Evolutionary conservation across 2,329 filamentous ascomycete species (phyloP), one percentile per base, ranked within the genome.

Genomic region (Aureobasidium sp.): DNA sequence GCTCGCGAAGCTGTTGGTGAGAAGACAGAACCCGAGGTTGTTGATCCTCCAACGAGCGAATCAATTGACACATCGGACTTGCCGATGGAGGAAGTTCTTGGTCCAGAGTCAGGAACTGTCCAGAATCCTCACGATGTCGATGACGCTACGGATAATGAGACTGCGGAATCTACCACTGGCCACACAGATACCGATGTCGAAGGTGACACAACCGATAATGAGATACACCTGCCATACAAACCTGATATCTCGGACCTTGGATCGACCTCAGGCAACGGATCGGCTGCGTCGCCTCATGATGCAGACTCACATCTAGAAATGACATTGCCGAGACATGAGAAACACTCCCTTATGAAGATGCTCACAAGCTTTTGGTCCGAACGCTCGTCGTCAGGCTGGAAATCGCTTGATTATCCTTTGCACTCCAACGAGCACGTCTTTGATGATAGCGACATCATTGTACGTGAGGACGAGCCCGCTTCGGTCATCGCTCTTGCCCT

Each of bases 321-420:
- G 10, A 91, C 96, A 68, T 81, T 99, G 13, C 91, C 92, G 1
- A 96, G 91, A 70, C 91, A 97, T 71, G 91, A 97, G 71, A 94
- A 93, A 74, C 92, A 87, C 63, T 97, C 92, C 50, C 79, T 97
- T 66, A 88, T 99, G 84, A 96, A 95, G 72, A 92, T 97, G 78
- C 81, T 99, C 50, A 94, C 92, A 17, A 97, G 93, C 70, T 99
- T 99, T 74, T 99, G 94, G 94, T 95, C 94, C 2, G 95, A 99
- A 75, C 86, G 94, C 59, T 97, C 94, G 52, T 91, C 95, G 27
- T 97, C 92, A 73, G 92, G 93, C 41, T 99, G 94, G 94, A 84
- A 88, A 6, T 85, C 88, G 26, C 82, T 99, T 24, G 94, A 99
- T 61, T 99, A 99, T 70, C 95, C 95, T 3, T 83, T 97, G 46